phyloP scores from a whole-genome alignment of 306 rosid genomes.

The Cercis canadensis region DNA sequence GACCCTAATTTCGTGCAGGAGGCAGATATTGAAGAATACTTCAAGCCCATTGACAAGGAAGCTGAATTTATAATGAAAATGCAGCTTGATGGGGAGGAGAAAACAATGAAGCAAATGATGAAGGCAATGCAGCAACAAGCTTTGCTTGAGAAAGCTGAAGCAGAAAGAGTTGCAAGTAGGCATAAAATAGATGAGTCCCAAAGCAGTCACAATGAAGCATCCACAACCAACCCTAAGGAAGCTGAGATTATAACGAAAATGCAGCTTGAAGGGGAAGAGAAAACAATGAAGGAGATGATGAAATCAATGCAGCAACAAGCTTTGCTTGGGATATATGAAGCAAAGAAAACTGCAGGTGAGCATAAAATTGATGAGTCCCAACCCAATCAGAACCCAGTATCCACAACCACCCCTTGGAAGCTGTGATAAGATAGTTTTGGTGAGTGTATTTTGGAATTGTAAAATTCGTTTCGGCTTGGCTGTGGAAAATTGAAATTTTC shows the following conservation, averaged over 20 bases:
- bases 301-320: conserved; percentile 72
- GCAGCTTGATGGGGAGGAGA: conserved; percentile 81
- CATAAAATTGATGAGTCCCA: conserved; percentile 35
- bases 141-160: conserved; percentile 49
- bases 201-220: conserved; percentile 40
- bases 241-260: conserved; percentile 62
- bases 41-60: conserved; percentile 86
- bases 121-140: conserved; percentile 74
- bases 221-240: conserved; percentile 44
- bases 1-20: conserved; percentile 57
- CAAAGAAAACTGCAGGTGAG: conserved; percentile 40
- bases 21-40: conserved; percentile 81
- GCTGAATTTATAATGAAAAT: conserved; percentile 75
- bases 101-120: conserved; percentile 65
- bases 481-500: too few relatives aligned
- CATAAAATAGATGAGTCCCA: conserved; percentile 18
- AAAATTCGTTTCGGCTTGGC: too few relatives aligned
- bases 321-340: conserved; percentile 47
- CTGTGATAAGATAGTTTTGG: too few relatives aligned
- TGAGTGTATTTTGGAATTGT: too few relatives aligned
- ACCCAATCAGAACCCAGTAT: conserved; percentile 21
- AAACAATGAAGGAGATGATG: conserved; percentile 65
- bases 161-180: conserved; percentile 38
- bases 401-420: too few relatives aligned
- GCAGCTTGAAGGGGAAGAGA: conserved; percentile 81